Percentiles rank a stretch among this genome's conserved stretches.
Conservation (phyloP, 768 basidiomycete genomes). For the Leccinum imitatum region DNA sequence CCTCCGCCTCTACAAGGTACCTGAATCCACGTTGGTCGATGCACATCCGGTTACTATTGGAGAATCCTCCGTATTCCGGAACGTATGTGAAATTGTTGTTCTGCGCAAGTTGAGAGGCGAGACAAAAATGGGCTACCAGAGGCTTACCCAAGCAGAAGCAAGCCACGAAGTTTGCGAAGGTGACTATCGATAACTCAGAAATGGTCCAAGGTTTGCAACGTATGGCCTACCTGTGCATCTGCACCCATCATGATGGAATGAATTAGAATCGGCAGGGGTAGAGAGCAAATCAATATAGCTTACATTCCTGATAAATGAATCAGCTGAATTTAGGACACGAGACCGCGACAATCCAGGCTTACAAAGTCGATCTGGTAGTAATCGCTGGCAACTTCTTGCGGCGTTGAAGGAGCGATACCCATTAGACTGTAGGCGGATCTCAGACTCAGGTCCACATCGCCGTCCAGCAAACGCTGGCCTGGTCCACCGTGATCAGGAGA, state of each 20-base stretch:
- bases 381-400: slow-evolving; percentile 52
- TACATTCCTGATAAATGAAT: slow-evolving; percentile 28
- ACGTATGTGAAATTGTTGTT: slow-evolving; percentile 63
- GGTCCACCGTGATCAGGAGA: slow-evolving; percentile 22
- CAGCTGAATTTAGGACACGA: background rate
- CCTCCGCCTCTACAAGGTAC: slow-evolving; percentile 48
- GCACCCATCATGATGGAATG: background rate
- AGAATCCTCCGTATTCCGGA: slow-evolving; percentile 55
- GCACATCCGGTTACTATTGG: slow-evolving; percentile 49
- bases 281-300: slow-evolving; percentile 6
- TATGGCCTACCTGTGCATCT: slow-evolving; percentile 29
- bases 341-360: background rate
- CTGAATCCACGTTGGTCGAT: slow-evolving; percentile 66
- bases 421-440: slow-evolving; percentile 54
- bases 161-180: slow-evolving; percentile 65
- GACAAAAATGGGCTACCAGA: background rate
- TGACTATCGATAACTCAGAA: slow-evolving; percentile 43
- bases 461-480: slow-evolving; percentile 17
- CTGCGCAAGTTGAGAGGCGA: slow-evolving; percentile 30
- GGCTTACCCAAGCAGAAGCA: slow-evolving; percentile 61
- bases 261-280: background rate
- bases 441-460: slow-evolving; percentile 51
- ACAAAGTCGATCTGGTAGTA: slow-evolving; percentile 52
- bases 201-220: background rate
- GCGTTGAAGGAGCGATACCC: slow-evolving; percentile 44